Base-by-base conservation (phyloP, 345 rosid genomes). In the Cardamine occulta region DNA sequence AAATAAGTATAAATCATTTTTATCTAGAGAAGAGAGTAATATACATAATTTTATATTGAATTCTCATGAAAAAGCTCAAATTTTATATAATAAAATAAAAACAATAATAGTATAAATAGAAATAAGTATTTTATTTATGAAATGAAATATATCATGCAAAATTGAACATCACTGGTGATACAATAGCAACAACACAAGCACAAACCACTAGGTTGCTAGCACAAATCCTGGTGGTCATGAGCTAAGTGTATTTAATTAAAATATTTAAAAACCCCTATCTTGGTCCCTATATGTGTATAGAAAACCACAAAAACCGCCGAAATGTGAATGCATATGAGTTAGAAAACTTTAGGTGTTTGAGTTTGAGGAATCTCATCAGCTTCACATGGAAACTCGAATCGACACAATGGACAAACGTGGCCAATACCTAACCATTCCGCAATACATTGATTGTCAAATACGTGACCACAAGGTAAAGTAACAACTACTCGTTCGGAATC, bases 391-490 rank as follows among this genome's bases (percentile, higher is more conserved):
- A 75, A 42, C 31, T 32, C 29, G 40, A 29, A 61, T 2, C 79
- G 54, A 54, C 80, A 76, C 56, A 76, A 53, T 61, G 80, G 80
- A 62, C 80, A 76, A 62, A 61, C 26, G 23, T 68, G 57, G 29
- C 13, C 19, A 23, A 60, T 5, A 10, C 34, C 45, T 10, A 68
- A 23, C 80, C 80, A 76, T 6, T n/a, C 8, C 17, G 29, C 18
- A 52, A 76, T 61, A 68, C 80, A 76, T 7, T 21, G 6, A 42
- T 53, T 1, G 17, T 61, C 53, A 76, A 61, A 76, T 44, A 52
- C 74, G 15, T 76, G 80, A 61, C 70, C 63, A 68, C 80, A 76
- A 19, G 54, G 56, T 62, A 76, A 61, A 31, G 40, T 44, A 6
- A 8, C 49, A 2, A 61, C 3, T 42, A n/a, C 28, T n/a, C 13